Conservation (phyloP, 2,329 filamentous ascomycete genomes). For the Trichoderma sp. region DNA sequence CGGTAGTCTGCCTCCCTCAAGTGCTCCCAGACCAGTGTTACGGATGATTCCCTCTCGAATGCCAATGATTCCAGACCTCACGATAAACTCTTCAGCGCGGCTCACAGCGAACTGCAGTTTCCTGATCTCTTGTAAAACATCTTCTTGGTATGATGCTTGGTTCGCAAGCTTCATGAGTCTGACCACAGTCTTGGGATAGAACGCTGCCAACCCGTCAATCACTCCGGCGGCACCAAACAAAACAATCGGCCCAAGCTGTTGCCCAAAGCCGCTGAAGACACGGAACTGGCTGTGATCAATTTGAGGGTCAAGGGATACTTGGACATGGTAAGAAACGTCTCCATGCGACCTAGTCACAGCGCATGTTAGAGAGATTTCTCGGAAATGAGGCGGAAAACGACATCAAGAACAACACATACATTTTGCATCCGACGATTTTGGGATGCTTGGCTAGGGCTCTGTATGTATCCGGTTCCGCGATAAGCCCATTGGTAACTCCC, state of each 20-base stretch:
- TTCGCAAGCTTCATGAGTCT: slow-evolving; percentile 47
- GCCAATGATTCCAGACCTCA: slow-evolving; percentile 60
- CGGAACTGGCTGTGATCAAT: slow-evolving; percentile 62
- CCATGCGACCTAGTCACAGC: slow-evolving; percentile 54
- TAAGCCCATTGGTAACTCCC: slow-evolving; percentile 66
- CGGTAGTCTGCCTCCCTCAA: slow-evolving; percentile 61
- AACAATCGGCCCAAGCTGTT: slow-evolving; percentile 63
- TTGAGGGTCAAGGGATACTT: slow-evolving; percentile 59
- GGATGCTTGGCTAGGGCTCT: slow-evolving; percentile 59
- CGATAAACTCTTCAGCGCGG: slow-evolving; percentile 62
- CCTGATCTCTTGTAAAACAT: slow-evolving; percentile 33
- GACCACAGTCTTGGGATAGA: slow-evolving; percentile 65
- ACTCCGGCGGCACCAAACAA: slow-evolving; percentile 60
- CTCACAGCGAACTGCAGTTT: slow-evolving; percentile 63
- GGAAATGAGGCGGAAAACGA: neutral
- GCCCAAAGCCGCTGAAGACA: slow-evolving; percentile 65
- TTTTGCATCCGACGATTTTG: slow-evolving; percentile 70
- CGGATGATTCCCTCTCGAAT: slow-evolving; percentile 65
- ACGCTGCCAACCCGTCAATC: slow-evolving; percentile 63
- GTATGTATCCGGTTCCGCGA: slow-evolving; percentile 59
- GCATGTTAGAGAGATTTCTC: neutral
- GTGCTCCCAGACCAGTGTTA: slow-evolving; percentile 60
- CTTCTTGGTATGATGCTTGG: slow-evolving; percentile 35
- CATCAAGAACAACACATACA: slow-evolving; percentile 34
- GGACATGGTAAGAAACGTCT: slow-evolving; percentile 63